Evolutionary conservation across 2,329 filamentous ascomycete species (phyloP).

Genomic region (Botrytis byssoidea): DNA sequence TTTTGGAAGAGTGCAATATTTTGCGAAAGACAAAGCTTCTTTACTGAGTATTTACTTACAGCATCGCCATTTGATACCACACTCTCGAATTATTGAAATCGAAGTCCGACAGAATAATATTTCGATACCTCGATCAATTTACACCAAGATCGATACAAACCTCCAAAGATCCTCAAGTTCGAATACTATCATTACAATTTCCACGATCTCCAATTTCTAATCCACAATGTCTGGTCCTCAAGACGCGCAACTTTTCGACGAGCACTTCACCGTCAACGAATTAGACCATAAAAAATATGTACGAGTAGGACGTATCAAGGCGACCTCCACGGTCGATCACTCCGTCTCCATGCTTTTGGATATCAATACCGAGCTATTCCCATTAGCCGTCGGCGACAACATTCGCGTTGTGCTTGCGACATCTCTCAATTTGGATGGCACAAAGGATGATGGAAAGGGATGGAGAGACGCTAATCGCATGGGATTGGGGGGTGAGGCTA

Average conservation of each 20-base stretch:
- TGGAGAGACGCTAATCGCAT: conserved; percentile 74
- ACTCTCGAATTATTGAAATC: not conserved
- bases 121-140: not conserved
- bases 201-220: conserved; percentile 64
- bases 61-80: conserved; percentile 14
- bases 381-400: conserved; percentile 69
- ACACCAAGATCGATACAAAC: not conserved
- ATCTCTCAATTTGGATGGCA: conserved; percentile 82
- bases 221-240: conserved; percentile 67
- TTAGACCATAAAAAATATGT: conserved; percentile 90
- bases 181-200: not conserved
- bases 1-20: conserved; percentile 13
- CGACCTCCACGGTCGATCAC: conserved; percentile 67
- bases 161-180: not conserved
- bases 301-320: conserved; percentile 82
- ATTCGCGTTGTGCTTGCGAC: conserved; percentile 81
- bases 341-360: conserved; percentile 80
- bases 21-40: conserved; percentile 16
- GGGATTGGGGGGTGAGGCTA: conserved; percentile 53
- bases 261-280: conserved; percentile 78
- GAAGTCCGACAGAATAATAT: too few species aligned
- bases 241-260: conserved; percentile 91
- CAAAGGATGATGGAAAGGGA: conserved; percentile 70
- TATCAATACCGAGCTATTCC: conserved; percentile 91
- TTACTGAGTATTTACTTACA: not conserved